A percentile compares a stretch with the other conserved stretches of the same genome.
Conservation (phyloP, 2,329 filamentous ascomycete species). For the Aspergillus caelatus region DNA sequence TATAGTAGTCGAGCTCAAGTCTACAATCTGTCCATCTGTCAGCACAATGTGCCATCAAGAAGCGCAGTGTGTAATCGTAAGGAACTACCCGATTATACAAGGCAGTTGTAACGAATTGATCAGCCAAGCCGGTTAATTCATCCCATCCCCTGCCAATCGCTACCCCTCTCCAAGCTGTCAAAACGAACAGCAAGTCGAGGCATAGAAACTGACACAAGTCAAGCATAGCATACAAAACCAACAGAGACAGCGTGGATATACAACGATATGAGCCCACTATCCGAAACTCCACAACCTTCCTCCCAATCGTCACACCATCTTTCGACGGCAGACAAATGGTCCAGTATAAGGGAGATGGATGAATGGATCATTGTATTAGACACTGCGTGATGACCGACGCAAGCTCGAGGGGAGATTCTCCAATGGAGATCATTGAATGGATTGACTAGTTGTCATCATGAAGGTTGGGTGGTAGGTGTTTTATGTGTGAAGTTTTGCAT, state of each 20-base stretch:
- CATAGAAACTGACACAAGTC: constrained; percentile 38
- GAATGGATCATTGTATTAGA: constrained; percentile 29
- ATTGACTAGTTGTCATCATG: constrained; percentile 65
- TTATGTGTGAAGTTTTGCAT: constrained; percentile 19
- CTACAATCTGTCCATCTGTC: constrained; percentile 3
- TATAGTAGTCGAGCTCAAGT: neutral
- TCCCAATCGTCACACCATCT: constrained; percentile 30
- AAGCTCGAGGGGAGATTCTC: constrained; percentile 43
- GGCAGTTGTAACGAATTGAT: constrained; percentile 22
- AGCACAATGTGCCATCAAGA: constrained; percentile 12
- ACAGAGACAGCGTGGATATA: constrained; percentile 23
- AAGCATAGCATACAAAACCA: constrained; percentile 30
- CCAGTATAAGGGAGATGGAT: constrained; percentile 49
- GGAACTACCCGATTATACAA: constrained; percentile 1
- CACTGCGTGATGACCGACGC: constrained; percentile 22
- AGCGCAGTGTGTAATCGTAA: constrained; percentile 8
- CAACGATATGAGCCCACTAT: constrained; percentile 29
- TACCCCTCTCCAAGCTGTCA: constrained; percentile 34
- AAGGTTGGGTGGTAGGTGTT: constrained; percentile 19
- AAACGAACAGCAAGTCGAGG: constrained; percentile 39
- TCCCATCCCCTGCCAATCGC: constrained; percentile 44
- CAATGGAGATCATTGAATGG: constrained; percentile 60
- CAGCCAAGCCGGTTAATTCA: constrained; percentile 49
- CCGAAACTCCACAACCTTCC: constrained; percentile 49
- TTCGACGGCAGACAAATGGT: constrained; percentile 33